Evolutionary conservation across 2,329 filamentous ascomycete species (phyloP).

Genomic region (Septoria petroselini): DNA sequence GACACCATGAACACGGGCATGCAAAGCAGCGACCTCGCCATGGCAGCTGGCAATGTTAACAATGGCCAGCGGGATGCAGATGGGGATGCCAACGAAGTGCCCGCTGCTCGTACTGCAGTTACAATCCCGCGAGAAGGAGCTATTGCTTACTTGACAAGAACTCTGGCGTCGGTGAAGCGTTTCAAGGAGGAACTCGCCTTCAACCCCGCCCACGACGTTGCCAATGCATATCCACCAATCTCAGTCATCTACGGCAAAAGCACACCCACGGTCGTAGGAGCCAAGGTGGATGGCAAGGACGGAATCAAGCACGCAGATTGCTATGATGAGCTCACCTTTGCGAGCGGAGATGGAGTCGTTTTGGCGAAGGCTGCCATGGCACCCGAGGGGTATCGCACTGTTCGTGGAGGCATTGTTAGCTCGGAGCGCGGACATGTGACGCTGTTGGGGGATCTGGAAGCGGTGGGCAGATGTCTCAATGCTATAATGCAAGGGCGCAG

Average conservation of each 20-base stretch:
- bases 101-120: slow-evolving; percentile 40
- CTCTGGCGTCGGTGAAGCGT: slow-evolving; percentile 64
- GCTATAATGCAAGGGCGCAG: slow-evolving; percentile 65
- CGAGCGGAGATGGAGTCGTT: slow-evolving; percentile 84
- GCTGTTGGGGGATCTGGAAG: slow-evolving; percentile 78
- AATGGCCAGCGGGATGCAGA: slow-evolving; percentile 25
- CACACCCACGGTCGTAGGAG: slow-evolving; percentile 79
- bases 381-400: slow-evolving; percentile 72
- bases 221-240: slow-evolving; percentile 78
- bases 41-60: slow-evolving; percentile 43
- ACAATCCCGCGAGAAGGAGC: slow-evolving; percentile 57
- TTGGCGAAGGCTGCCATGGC: slow-evolving; percentile 82
- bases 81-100: slow-evolving; percentile 13
- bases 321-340: slow-evolving; percentile 84
- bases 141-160: slow-evolving; percentile 69
- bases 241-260: slow-evolving; percentile 83
- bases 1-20: slow-evolving; percentile 21
- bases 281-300: slow-evolving; percentile 68
- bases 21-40: slow-evolving; percentile 35
- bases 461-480: slow-evolving; percentile 69
- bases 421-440: slow-evolving; percentile 86
- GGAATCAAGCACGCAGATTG: slow-evolving; percentile 72
- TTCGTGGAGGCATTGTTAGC: slow-evolving; percentile 69
- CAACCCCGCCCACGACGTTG: slow-evolving; percentile 54
- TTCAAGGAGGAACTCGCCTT: slow-evolving; percentile 76